These are phyloP conservation scores for Boletus holoroseus DNA, from an alignment of 1,284 basidiomycete genomes.

Conservation along the genomic window DNA sequence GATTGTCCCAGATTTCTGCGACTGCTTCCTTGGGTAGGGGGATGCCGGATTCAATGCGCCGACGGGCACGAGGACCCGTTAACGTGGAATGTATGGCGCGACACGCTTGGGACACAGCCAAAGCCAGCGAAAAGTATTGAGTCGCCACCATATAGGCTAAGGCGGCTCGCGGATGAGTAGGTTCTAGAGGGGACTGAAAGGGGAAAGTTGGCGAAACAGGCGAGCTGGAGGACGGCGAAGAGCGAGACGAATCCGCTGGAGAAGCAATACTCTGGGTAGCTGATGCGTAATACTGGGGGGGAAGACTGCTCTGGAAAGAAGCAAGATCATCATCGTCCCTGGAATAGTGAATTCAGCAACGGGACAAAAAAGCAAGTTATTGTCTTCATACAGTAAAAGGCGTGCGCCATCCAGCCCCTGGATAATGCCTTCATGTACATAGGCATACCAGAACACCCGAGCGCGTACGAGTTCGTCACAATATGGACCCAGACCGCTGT, in stretches of 20 bases:
- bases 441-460: constrained; percentile 80
- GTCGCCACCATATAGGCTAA: constrained; percentile 28
- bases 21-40: constrained; percentile 58
- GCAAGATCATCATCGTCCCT: constrained; percentile 31
- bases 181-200: constrained; percentile 31
- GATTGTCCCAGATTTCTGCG: constrained; percentile 71
- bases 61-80: constrained; percentile 67
- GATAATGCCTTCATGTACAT: constrained; percentile 75
- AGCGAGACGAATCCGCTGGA: constrained; percentile 21
- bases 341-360: constrained; percentile 9
- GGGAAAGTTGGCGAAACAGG: constrained; percentile 33
- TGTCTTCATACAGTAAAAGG: constrained; percentile 56
- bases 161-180: constrained; percentile 32
- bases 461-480: constrained; percentile 64
- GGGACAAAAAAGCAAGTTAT: neutral
- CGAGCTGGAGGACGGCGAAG: constrained; percentile 25
- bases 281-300: constrained; percentile 35
- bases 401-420: constrained; percentile 76
- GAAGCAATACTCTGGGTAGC: constrained; percentile 28
- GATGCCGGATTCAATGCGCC: constrained; percentile 44
- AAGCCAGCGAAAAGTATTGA: constrained; percentile 52
- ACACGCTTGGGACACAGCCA: constrained; percentile 67
- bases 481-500: constrained; percentile 48
- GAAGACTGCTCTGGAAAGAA: constrained; percentile 61
- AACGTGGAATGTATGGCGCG: constrained; percentile 68